Evolutionary conservation across 176 grass and related monocot species (phyloP).

Genomic region (Musa beccarii): DNA sequence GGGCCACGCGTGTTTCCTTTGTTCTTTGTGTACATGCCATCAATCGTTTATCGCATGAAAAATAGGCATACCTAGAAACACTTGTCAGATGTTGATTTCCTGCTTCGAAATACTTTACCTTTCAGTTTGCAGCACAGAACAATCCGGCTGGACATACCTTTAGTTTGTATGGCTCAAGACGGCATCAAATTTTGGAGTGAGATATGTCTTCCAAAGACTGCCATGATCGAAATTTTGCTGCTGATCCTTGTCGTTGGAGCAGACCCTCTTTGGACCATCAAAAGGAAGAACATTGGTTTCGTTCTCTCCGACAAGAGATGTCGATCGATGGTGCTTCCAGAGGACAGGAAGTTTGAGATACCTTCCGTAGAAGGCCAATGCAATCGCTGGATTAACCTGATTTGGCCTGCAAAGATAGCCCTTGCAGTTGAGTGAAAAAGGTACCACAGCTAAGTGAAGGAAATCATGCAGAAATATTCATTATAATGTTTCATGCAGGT

Average conservation of each 20-base stretch:
- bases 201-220: slow-evolving; percentile 42
- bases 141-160: neutral
- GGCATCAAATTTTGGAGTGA: slow-evolving; percentile 36
- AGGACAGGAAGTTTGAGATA: slow-evolving; percentile 57
- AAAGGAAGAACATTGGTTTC: slow-evolving; percentile 33
- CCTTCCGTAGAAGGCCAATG: slow-evolving; percentile 44
- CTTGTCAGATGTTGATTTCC: neutral
- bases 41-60: neutral
- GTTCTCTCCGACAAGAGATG: neutral
- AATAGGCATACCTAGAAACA: neutral
- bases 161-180: slow-evolving; percentile 33
- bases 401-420: slow-evolving; percentile 27
- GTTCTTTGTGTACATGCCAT: neutral
- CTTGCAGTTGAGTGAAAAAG: neutral
- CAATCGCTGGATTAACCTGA: slow-evolving; percentile 37
- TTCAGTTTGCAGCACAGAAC: neutral
- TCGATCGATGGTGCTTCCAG: slow-evolving; percentile 36
- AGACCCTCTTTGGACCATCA: slow-evolving; percentile 64
- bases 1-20: neutral
- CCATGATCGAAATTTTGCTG: slow-evolving; percentile 28
- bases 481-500: neutral
- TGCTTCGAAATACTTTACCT: neutral
- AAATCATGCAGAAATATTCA: neutral
- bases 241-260: slow-evolving; percentile 29
- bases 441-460: neutral